Base-by-base conservation (phyloP, 495 filamentous ascomycete genomes). In the Penicillium diatomitis region DNA sequence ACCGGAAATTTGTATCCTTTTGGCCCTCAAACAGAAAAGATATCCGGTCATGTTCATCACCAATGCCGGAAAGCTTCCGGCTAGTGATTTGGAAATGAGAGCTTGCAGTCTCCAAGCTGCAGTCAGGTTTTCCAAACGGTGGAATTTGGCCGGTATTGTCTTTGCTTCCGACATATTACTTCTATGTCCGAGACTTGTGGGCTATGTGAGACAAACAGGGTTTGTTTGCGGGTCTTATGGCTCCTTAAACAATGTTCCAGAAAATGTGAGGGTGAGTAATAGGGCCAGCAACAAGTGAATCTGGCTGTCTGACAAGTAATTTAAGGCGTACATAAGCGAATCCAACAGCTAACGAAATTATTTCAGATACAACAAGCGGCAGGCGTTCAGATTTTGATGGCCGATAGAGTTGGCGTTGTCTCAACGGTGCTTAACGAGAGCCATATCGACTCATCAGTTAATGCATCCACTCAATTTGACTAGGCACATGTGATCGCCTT, bases 21-120 rank as follows among this genome's bases (percentile, higher is more conserved):
- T 72, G 1, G 48, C 59, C 0, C 38, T 52, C 30, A 75, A 75
- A 49, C 69, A 75, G 51, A 41, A 54, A 8, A 52, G 37, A 6
- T 71, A 65, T 41, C 67, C 72, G 4, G 57, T 74, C 28, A 49
- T 74, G n/a, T 71, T 74, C 44, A 53, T 70, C 37, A 66, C 47
- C 27, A 60, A 73, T 46, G 58, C 70, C 8, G 62, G 58, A 32
- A 68, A 63, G 30, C 48, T 46, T 5, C 62, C 58, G 20, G 55
- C 60, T 36, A 44, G 46, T 27, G 54, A 55, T 10, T 39, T 44
- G 8, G 67, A 70, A 40, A 57, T 53, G 11, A 57, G 70, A 7
- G 63, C 60, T 8, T 55, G 54, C 41, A 71, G 62, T 46, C 43
- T 72, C 4, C 64, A 70, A 54, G 54, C 55, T 11, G 70, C 66